These are phyloP conservation scores for Tranzscheliella williamsii DNA, from an alignment of 1,284 basidiomycete species.

Conservation along the genomic window DNA sequence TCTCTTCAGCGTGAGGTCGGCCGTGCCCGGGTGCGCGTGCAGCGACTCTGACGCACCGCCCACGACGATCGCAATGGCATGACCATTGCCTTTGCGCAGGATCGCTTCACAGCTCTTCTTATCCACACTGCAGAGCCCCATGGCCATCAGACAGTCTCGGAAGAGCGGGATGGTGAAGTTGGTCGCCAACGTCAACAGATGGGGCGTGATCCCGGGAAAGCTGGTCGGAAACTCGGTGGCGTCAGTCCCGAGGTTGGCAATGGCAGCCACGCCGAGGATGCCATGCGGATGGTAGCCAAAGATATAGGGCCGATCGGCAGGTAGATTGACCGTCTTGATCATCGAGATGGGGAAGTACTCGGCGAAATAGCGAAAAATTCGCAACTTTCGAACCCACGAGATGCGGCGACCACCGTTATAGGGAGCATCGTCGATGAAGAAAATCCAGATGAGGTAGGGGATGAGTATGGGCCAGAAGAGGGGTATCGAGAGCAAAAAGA, in stretches of 20 bases:
- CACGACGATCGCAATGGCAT: constrained; percentile 88
- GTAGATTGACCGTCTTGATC: constrained; percentile 70
- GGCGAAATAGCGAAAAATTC: constrained; percentile 81
- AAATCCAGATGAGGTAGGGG: constrained; percentile 81
- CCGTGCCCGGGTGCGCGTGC: constrained; percentile 89
- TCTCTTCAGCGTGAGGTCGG: constrained; percentile 81
- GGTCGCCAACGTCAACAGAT: constrained; percentile 80
- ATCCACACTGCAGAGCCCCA: constrained; percentile 90
- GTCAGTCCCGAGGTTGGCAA: constrained; percentile 91
- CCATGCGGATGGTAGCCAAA: constrained; percentile 68
- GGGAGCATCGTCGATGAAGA: constrained; percentile 73
- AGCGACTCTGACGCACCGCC: constrained; percentile 94
- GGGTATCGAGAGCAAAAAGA: constrained; percentile 84
- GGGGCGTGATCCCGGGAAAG: constrained; percentile 89
- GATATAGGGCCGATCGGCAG: constrained; percentile 85
- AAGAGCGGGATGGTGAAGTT: constrained; percentile 94
- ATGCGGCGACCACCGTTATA: constrained; percentile 76
- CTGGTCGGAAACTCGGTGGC: constrained; percentile 87
- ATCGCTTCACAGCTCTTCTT: constrained; percentile 88
- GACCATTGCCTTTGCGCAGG: constrained; percentile 65
- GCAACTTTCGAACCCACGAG: constrained; percentile 73
- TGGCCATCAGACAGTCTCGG: constrained; percentile 74
- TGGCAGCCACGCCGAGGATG: constrained; percentile 69
- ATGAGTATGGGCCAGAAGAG: constrained; percentile 82
- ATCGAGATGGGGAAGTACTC: constrained; percentile 81